Evolutionary conservation across 805 yeast genomes (phyloP).

Genomic region (Zygosaccharomyces bailii): DNA sequence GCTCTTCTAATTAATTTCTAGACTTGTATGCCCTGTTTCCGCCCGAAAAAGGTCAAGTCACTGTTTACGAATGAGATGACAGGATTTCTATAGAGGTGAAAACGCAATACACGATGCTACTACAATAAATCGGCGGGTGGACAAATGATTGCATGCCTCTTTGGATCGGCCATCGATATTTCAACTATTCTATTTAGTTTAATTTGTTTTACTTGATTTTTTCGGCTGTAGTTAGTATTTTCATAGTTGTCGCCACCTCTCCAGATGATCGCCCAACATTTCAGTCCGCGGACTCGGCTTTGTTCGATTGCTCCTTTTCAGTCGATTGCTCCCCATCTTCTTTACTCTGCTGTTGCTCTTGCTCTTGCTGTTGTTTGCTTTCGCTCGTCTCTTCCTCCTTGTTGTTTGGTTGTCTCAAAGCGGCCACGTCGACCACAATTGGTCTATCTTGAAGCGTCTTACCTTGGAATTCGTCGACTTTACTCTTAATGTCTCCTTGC

Average conservation of each 20-base stretch:
- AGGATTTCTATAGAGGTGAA: slow-evolving; percentile 3
- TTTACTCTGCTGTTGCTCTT: slow-evolving; percentile 4
- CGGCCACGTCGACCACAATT: slow-evolving; percentile 68
- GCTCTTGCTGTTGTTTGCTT: background rate
- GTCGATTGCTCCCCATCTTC: slow-evolving; percentile 15
- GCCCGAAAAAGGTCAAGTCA: background rate
- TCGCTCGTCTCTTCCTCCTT: slow-evolving; percentile 22
- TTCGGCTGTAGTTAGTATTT: background rate
- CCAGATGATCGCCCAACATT: background rate
- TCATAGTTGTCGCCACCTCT: background rate
- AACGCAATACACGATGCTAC: slow-evolving; percentile 6
- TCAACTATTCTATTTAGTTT: background rate
- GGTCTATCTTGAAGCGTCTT: slow-evolving; percentile 61
- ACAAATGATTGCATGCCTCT: background rate
- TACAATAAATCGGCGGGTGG: slow-evolving; percentile 3
- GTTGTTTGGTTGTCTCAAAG: slow-evolving; percentile 37
- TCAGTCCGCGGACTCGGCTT: background rate
- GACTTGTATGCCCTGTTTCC: background rate
- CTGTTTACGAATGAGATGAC: background rate
- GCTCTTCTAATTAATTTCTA: background rate
- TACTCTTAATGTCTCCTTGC: slow-evolving; percentile 52
- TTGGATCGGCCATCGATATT: background rate
- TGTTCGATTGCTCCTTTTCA: slow-evolving; percentile 5
- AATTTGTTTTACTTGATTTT: background rate
- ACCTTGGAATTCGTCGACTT: slow-evolving; percentile 67